Evolutionary conservation across 306 rosid species (phyloP).

Genomic region (Bauhinia variegata): DNA sequence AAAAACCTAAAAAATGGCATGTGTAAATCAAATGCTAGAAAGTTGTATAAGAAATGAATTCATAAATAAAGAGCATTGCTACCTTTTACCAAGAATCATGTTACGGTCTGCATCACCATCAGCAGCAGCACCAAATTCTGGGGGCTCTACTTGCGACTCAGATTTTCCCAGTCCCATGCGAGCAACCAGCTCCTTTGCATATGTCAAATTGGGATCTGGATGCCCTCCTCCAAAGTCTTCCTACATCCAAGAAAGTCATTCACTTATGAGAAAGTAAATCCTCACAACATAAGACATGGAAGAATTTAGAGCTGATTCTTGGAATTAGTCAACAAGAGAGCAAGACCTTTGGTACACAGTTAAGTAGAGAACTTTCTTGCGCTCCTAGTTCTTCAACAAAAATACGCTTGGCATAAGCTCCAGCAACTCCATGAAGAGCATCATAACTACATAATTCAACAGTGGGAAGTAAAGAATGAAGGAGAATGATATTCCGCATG

Average conservation of each 20-base stretch:
- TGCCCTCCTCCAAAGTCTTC: conserved; percentile 99
- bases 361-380: conserved; percentile 83
- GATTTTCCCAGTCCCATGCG: conserved; percentile 91
- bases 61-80: conserved; percentile 11
- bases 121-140: conserved; percentile 99
- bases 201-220: conserved; percentile 98
- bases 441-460: conserved; percentile 61
- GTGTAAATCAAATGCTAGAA: conserved; percentile 16
- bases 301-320: conserved; percentile 21
- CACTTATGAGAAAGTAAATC: conserved; percentile 14
- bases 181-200: conserved; percentile 95
- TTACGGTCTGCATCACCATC: conserved; percentile 99
- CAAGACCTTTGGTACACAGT: conserved; percentile 90
- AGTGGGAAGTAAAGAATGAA: conserved; percentile 11
- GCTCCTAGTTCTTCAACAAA: conserved; percentile 99
- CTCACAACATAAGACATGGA: conserved; percentile 10
- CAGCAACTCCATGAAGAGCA: conserved; percentile 91
- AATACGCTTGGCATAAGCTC: conserved; percentile 91
- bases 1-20: conserved; percentile 65
- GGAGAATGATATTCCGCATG: conserved; percentile 22
- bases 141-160: conserved; percentile 71
- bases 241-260: conserved; percentile 54
- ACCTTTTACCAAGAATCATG: conserved; percentile 99
- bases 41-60: conserved; percentile 23
- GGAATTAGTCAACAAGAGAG: conserved; percentile 25